Percentiles rank a stretch among this genome's conserved stretches.
phyloP scores from a whole-genome alignment of 768 basidiomycete genomes.

The Leccinum variicolor region DNA sequence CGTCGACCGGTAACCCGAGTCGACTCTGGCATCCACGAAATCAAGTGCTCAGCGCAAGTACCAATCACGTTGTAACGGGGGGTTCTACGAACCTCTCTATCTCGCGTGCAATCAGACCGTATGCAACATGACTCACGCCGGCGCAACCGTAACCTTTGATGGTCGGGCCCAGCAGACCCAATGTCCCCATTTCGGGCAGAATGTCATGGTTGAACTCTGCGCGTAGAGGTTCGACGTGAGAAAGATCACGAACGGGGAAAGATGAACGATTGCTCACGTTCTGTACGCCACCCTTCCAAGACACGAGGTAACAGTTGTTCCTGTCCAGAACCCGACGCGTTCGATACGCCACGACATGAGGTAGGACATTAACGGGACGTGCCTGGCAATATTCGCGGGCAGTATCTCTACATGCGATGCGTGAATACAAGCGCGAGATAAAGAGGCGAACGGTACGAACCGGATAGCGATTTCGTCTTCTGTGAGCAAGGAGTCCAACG shows the following conservation, averaged over 20 bases:
- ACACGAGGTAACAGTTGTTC: constrained; percentile 85
- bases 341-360: constrained; percentile 1
- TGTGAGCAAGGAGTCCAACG: constrained; percentile 72
- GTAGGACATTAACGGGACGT: constrained; percentile 20
- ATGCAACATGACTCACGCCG: constrained; percentile 86
- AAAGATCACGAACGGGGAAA: neutral
- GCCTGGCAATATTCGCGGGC: constrained; percentile 80
- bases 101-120: constrained; percentile 91
- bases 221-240: neutral
- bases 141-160: constrained; percentile 94
- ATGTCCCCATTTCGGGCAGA: constrained; percentile 86
- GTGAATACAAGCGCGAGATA: neutral
- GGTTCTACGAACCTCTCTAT: constrained; percentile 67
- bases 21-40: constrained; percentile 53
- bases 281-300: constrained; percentile 83
- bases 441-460: constrained; percentile 37
- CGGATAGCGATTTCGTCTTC: constrained; percentile 90
- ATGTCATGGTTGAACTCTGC: constrained; percentile 75
- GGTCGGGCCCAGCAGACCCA: constrained; percentile 89
- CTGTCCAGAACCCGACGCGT: constrained; percentile 35
- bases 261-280: constrained; percentile 47
- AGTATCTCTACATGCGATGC: constrained; percentile 55
- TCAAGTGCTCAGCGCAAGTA: neutral
- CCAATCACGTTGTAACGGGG: neutral
- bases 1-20: constrained; percentile 94